Conservation (phyloP, 331 rosid genomes). For the Arachis monticola region DNA sequence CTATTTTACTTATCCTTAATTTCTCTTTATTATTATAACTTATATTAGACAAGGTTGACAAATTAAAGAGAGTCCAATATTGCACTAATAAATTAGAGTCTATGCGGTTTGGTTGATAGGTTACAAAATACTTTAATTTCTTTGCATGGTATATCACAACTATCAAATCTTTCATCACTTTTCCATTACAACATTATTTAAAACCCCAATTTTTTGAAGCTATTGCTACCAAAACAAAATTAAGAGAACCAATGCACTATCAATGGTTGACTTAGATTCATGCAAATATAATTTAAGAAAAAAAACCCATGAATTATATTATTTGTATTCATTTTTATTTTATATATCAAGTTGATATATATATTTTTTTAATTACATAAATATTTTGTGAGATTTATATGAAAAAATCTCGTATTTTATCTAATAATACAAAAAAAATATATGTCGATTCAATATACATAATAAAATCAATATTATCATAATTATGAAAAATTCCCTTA, state of each 20-base stretch:
- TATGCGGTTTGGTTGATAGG: conserved; percentile 47
- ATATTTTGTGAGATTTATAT: no score
- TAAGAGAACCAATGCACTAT: neutral
- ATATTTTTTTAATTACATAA: no score
- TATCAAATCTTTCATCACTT: neutral
- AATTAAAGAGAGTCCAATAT: neutral
- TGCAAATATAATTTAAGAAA: conserved; percentile 24
- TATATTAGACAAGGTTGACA: neutral
- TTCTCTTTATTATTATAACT: neutral
- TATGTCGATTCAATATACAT: no score
- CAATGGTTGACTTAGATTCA: neutral
- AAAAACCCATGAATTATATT: neutral
- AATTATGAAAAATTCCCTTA: neutral
- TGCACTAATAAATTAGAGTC: neutral
- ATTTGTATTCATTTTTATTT: no score
- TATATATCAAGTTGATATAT: no score
- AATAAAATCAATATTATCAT: no score
- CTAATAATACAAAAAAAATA: no score
- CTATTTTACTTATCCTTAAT: neutral
- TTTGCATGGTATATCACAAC: neutral
- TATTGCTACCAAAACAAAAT: neutral
- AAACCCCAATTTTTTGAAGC: neutral
- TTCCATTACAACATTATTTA: neutral
- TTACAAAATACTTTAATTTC: neutral
- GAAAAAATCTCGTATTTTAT: no score